These are phyloP conservation scores for Solanum pimpinellifolium DNA, from an alignment of 257 asterid genomes.

Conservation along the genomic window DNA sequence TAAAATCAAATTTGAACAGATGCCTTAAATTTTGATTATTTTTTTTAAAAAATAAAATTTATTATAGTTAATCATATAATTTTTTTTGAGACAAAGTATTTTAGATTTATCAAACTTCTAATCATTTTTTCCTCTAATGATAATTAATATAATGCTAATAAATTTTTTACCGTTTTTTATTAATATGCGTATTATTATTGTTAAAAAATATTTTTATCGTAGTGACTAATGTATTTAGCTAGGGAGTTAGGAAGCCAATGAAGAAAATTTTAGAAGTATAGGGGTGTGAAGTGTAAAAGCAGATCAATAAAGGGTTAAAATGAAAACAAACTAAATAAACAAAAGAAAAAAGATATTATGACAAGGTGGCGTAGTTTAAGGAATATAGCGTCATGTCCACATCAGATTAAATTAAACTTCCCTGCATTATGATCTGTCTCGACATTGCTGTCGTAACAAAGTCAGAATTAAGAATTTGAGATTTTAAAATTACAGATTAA, in stretches of 20 bases:
- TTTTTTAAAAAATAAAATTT: no score
- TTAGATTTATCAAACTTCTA: no score
- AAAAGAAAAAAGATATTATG: background rate
- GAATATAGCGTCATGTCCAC: background rate
- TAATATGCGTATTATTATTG: background rate
- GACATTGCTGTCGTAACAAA: background rate
- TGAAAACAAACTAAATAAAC: background rate
- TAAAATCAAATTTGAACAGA: background rate
- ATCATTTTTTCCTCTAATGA: no score
- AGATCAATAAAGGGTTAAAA: background rate
- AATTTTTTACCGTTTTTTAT: no score
- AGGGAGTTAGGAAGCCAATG: background rate
- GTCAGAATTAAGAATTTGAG: no score
- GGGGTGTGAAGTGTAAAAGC: background rate
- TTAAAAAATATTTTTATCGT: fast-evolving
- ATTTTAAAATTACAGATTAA: no score
- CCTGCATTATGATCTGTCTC: background rate
- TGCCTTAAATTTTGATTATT: no score
- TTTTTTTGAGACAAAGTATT: no score
- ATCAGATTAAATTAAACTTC: background rate
- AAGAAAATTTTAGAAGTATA: background rate
- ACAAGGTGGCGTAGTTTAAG: background rate
- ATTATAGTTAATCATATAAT: no score
- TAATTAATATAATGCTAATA: no score
- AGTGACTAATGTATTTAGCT: background rate